Evolutionary conservation across 2,329 filamentous ascomycete species (phyloP).

Genomic region (Hypoxylon sp.): DNA sequence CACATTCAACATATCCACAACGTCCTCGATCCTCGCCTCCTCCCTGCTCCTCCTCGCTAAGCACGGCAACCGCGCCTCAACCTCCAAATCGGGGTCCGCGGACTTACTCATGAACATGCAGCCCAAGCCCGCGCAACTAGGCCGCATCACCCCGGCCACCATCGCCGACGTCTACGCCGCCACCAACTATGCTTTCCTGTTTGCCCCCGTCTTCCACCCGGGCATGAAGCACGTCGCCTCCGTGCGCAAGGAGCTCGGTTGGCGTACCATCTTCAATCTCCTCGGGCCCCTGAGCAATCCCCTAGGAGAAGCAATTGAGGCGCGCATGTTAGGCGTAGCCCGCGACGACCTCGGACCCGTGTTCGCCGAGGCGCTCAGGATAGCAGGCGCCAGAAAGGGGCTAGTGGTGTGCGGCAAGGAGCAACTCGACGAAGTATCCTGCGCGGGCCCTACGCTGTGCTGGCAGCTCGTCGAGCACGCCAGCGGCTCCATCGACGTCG

Average conservation of each 20-base stretch:
- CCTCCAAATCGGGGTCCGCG: constrained; percentile 94
- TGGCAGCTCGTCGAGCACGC: constrained; percentile 78
- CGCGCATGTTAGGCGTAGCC: constrained; percentile 92
- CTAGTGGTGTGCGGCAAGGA: constrained; percentile 94
- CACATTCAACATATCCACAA: constrained; percentile 98
- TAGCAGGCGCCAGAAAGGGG: constrained; percentile 84
- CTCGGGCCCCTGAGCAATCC: constrained; percentile 94
- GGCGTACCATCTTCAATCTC: constrained; percentile 98
- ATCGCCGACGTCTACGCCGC: constrained; percentile 80
- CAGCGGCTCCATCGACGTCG: constrained; percentile 69
- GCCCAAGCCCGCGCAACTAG: constrained; percentile 80
- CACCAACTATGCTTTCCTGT: constrained; percentile 95
- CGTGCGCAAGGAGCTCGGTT: constrained; percentile 88
- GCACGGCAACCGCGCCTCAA: constrained; percentile 96
- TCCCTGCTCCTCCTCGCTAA: constrained; percentile 89
- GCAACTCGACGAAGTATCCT: constrained; percentile 95
- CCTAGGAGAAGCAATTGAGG: constrained; percentile 86
- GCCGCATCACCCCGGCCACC: constrained; percentile 79
- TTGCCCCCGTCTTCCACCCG: constrained; percentile 95
- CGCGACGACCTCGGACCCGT: constrained; percentile 88
- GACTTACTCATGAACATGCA: constrained; percentile 86
- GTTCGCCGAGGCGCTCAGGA: constrained; percentile 86
- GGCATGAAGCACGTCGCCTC: constrained; percentile 92
- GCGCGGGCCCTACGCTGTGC: constrained; percentile 88
- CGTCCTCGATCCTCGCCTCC: constrained; percentile 91